A percentile compares a stretch with the other conserved stretches of the same genome.
phyloP scores from a whole-genome alignment of 176 grass and related monocot species.

The Olyra latifolia region DNA sequence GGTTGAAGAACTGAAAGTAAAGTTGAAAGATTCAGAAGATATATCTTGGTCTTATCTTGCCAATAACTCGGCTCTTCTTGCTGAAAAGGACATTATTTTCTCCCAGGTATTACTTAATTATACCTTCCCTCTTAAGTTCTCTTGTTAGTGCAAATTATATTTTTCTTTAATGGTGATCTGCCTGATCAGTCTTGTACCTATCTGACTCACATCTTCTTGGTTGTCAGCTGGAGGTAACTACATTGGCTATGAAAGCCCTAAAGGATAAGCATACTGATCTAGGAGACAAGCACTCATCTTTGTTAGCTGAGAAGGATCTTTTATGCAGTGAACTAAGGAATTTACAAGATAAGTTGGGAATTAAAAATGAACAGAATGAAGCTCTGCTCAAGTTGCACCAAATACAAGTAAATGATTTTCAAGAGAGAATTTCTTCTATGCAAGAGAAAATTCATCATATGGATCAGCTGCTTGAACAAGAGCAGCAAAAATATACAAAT shows the following conservation, averaged over 20 bases:
- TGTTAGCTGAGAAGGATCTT: constrained; percentile 51
- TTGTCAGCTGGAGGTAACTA: constrained; percentile 46
- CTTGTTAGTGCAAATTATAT: constrained; percentile 12
- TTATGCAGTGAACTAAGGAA: constrained; percentile 45
- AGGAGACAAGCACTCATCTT: constrained; percentile 32
- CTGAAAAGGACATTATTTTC: constrained; percentile 52
- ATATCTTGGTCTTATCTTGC: constrained; percentile 20
- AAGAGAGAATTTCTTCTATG: constrained; percentile 51
- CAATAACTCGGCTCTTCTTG: constrained; percentile 33
- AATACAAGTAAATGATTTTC: constrained; percentile 34
- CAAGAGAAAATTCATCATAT: constrained; percentile 45
- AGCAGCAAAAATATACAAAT: constrained; percentile 45
- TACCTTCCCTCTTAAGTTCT: constrained; percentile 2
- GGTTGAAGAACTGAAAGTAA: constrained; percentile 30
- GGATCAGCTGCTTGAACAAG: constrained; percentile 45
- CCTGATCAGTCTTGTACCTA: not conserved
- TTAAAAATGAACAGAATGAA: constrained; percentile 54
- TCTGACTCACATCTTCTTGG: constrained; percentile 14
- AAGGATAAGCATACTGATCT: constrained; percentile 43
- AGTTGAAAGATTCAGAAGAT: constrained; percentile 50
- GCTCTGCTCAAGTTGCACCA: constrained; percentile 42
- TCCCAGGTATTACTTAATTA: constrained; percentile 44
- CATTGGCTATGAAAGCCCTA: constrained; percentile 48
- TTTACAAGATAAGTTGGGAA: constrained; percentile 53
- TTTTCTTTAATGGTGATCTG: constrained; percentile 9